Evolutionary conservation across 2,329 filamentous ascomycete species (phyloP), one percentile per base, ranked within the genome.

Genomic region (Colletotrichum echinochloae): DNA sequence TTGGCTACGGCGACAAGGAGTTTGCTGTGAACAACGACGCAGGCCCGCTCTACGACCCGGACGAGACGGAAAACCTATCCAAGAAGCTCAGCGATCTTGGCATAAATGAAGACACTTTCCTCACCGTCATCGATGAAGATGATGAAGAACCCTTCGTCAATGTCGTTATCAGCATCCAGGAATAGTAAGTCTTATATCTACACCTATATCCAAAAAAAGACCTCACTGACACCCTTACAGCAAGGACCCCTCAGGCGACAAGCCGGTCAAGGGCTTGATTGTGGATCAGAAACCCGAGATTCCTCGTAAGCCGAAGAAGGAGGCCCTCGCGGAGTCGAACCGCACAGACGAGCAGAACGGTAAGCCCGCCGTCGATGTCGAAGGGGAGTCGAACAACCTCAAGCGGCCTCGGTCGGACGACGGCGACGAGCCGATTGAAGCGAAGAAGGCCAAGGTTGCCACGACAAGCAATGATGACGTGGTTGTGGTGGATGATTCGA

Each of bases 121-220:
- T 98, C 73, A 97, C 93, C 0, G 84, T 98, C 62, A 90, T 92
- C n/a, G 96, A 97, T 66, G 92, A 94, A 56, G 92, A 95, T 63
- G 91, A 94, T 51, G 86, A 91, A 0, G 85, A 89, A 57, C 87
- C 92, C 0, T 91, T 92, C 71, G 91, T 97, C 65, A 95, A 98
- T 73, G 86, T 98, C 2, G 87, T 95, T 61, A 84, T 98, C 18
- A 87, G 89, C 73, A 85, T 94, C 63, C 86, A 90, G 74, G 86
- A 90, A 78, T 83, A 86, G 88, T 91, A 84, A 64, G 87, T 81
- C 18, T 12, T 12, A 48, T 48, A 46, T 51, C 8, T 11, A 30
- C 4, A 41, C 23, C 11, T 48, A n/a, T 5, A 23, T 11, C 26
- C 30, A 18, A 35, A 23, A 35, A 23, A 49, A 51, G 56, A 65